These are phyloP conservation scores for Aspergillus niger DNA, from an alignment of 2,329 filamentous ascomycete species.

Conservation along the genomic window DNA sequence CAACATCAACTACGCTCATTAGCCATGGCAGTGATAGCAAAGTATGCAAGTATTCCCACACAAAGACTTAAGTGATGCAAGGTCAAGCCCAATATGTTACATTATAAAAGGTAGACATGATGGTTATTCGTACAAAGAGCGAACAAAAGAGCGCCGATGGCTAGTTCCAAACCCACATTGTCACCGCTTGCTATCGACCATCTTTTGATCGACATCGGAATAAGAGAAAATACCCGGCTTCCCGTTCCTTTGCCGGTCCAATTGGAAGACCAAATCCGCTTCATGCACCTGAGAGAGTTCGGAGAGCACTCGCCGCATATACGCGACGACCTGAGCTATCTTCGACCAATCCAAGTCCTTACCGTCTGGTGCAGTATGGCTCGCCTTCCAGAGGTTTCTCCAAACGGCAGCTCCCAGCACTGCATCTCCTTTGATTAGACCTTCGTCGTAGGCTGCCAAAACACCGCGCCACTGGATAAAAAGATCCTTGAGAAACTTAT, in stretches of 20 bases:
- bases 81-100: background rate
- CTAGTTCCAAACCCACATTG: background rate
- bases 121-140: conserved; percentile 1
- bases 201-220: conserved; percentile 39
- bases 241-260: conserved; percentile 42
- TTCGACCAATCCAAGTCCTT: conserved; percentile 61
- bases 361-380: conserved; percentile 44
- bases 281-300: conserved; percentile 58
- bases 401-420: conserved; percentile 70
- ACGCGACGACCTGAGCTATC: conserved; percentile 64
- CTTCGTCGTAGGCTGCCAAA: conserved; percentile 64
- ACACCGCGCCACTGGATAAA: conserved; percentile 92
- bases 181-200: conserved; percentile 38
- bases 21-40: background rate
- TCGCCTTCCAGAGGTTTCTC: conserved; percentile 87
- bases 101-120: background rate
- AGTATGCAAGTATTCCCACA: background rate
- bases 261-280: conserved; percentile 56
- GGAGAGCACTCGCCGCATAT: conserved; percentile 60
- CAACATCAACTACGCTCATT: background rate
- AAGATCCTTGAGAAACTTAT: conserved; percentile 75
- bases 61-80: background rate
- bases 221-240: conserved; percentile 36
- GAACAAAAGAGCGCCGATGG: background rate
- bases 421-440: conserved; percentile 49